A percentile compares a stretch with the other conserved stretches of the same genome.
Evolutionary conservation across 2,329 filamentous ascomycete species (phyloP).

Genomic region (Tolypocladium cylindrosporum): DNA sequence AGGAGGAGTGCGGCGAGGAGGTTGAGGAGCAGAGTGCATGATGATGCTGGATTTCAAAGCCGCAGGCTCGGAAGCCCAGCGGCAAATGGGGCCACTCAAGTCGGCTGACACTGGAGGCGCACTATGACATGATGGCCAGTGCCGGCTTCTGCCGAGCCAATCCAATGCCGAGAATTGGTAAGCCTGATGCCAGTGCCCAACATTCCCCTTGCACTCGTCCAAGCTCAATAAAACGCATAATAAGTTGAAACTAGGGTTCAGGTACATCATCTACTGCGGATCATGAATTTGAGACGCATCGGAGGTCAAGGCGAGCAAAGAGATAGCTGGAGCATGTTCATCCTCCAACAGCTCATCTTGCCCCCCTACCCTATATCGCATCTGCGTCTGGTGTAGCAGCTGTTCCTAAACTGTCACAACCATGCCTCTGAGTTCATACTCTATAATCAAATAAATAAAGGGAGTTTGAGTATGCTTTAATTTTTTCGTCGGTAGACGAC

Average conservation of each 20-base stretch:
- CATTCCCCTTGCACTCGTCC: background rate
- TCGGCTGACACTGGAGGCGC: slow-evolving; percentile 14
- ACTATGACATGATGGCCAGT: slow-evolving; percentile 8
- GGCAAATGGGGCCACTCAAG: slow-evolving; percentile 7
- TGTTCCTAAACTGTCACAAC: too few relatives aligned
- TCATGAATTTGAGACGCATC: background rate
- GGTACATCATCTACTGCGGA: too few relatives aligned
- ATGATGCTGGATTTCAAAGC: slow-evolving; percentile 14
- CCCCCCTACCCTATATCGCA: background rate
- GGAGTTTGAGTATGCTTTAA: background rate
- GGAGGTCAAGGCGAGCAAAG: background rate
- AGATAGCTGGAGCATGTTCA: background rate
- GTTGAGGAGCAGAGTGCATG: background rate
- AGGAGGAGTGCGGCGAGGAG: background rate
- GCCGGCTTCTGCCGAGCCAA: slow-evolving; percentile 27
- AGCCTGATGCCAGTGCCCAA: slow-evolving; percentile 3
- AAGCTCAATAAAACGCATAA: background rate
- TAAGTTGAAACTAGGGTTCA: background rate
- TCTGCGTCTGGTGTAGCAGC: too few relatives aligned
- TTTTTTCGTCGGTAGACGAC: background rate
- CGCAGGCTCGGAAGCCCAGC: slow-evolving; percentile 14
- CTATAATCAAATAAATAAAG: background rate
- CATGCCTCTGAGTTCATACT: too few relatives aligned
- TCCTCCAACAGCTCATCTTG: background rate
- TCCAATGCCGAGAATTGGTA: slow-evolving; percentile 21